Evolutionary conservation across 2,329 filamentous ascomycete genomes (phyloP).

Genomic region (Aspergillus luchuensis): DNA sequence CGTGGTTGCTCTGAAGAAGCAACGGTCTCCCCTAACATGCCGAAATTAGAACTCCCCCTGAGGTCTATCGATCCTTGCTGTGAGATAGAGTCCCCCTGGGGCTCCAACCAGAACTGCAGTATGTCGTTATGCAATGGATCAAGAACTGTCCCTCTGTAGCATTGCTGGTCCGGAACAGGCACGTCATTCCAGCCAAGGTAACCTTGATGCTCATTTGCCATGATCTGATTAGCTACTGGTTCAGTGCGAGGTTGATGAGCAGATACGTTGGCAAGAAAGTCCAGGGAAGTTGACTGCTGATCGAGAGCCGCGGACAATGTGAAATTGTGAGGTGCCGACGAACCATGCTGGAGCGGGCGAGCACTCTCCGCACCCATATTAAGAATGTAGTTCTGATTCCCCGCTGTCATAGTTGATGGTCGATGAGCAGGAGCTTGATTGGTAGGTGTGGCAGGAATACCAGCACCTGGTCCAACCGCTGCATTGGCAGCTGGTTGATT

Average conservation of each 20-base stretch:
- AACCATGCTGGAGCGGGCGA: conserved; percentile 20
- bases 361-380: conserved; percentile 17
- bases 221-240: conserved; percentile 30
- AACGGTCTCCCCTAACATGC: conserved; percentile 25
- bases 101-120: conserved; percentile 41
- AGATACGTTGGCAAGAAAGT: conserved; percentile 43
- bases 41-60: conserved; percentile 27
- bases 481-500: conserved; percentile 29
- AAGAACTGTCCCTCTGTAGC: conserved; percentile 28
- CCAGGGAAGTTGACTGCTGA: conserved; percentile 40
- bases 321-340: conserved; percentile 26
- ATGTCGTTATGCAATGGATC: conserved; percentile 35
- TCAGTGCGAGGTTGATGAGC: conserved; percentile 36
- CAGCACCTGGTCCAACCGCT: conserved; percentile 28
- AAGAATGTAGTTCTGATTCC: conserved; percentile 22
- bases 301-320: conserved; percentile 33
- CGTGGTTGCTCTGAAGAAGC: conserved; percentile 24
- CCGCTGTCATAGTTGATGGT: conserved; percentile 22
- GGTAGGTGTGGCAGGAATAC: conserved; percentile 24
- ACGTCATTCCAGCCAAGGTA: conserved; percentile 38
- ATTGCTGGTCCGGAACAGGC: conserved; percentile 22
- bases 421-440: conserved; percentile 31
- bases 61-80: conserved; percentile 35
- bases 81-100: conserved; percentile 33
- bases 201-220: conserved; percentile 31